These are phyloP conservation scores for Salix dunnii DNA, from an alignment of 345 rosid species.

Conservation along the genomic window DNA sequence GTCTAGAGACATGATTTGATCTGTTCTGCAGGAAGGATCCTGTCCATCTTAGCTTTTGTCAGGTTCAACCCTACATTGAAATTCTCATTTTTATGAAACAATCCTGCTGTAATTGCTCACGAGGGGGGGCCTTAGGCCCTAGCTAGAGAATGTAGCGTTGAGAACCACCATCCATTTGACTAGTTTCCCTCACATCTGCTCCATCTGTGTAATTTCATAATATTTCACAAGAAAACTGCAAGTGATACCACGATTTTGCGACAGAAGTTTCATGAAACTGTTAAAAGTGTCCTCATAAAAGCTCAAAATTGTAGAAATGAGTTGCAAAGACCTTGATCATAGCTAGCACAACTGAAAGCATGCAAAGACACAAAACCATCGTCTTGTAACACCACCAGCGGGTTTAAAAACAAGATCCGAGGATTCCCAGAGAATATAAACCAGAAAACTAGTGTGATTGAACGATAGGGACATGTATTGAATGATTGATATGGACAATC, in stretches of 20 bases:
- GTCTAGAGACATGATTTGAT: conserved; percentile 35
- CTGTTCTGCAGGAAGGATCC: conserved; percentile 29
- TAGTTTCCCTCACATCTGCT: neutral
- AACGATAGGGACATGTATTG: neutral
- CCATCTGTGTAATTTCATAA: too few relatives aligned
- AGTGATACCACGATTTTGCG: too few relatives aligned
- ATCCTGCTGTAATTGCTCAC: neutral
- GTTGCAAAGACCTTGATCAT: neutral
- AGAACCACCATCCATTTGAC: conserved; percentile 39
- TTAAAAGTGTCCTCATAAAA: too few relatives aligned
- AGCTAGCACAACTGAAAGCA: neutral
- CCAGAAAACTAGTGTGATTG: neutral
- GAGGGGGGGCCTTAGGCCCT: neutral
- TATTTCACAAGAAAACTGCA: too few relatives aligned
- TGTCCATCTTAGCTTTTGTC: conserved; percentile 43
- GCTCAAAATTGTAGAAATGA: neutral
- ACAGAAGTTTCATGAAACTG: too few relatives aligned
- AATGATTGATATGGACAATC: conserved; percentile 11
- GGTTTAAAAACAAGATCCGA: conserved; percentile 1
- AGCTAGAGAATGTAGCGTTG: conserved; percentile 10
- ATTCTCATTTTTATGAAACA: conserved; percentile 15
- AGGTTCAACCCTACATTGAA: conserved; percentile 34
- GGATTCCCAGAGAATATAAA: conserved; percentile 11
- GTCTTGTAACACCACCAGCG: neutral
- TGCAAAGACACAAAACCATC: neutral